Evolutionary conservation across 306 rosid genomes (phyloP).

Genomic region (Citrullus mucosospermus): DNA sequence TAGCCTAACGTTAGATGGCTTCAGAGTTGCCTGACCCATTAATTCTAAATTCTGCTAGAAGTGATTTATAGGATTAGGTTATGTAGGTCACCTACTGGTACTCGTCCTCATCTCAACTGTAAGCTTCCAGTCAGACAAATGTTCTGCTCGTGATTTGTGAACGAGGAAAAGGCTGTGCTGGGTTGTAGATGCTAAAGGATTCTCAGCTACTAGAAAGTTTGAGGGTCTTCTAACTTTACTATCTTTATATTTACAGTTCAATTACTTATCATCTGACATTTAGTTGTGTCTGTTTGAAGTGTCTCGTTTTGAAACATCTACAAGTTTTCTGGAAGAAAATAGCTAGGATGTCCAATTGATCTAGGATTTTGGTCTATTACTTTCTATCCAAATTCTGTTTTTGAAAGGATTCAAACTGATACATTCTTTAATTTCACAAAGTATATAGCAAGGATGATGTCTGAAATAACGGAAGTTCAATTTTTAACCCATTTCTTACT

Average conservation of each 20-base stretch:
- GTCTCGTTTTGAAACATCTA: not conserved
- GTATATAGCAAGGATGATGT: not conserved
- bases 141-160: not conserved
- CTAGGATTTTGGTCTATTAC: not conserved
- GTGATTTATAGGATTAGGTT: not conserved
- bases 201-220: not conserved
- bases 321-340: not conserved
- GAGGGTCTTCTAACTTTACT: not conserved
- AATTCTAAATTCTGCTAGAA: not conserved
- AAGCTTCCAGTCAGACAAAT: not conserved
- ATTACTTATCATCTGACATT: not conserved
- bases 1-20: not conserved
- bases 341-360: not conserved
- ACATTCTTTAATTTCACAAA: not conserved
- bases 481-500: not conserved
- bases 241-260: not conserved
- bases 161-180: not conserved
- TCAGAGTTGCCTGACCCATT: not conserved
- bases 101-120: not conserved
- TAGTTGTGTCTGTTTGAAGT: not conserved
- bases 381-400: not conserved
- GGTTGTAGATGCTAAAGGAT: not conserved
- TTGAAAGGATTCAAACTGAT: not conserved
- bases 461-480: not conserved
- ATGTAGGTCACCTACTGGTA: not conserved